Evolutionary conservation across 495 filamentous ascomycete species (phyloP).

Genomic region (Neurospora sp.): DNA sequence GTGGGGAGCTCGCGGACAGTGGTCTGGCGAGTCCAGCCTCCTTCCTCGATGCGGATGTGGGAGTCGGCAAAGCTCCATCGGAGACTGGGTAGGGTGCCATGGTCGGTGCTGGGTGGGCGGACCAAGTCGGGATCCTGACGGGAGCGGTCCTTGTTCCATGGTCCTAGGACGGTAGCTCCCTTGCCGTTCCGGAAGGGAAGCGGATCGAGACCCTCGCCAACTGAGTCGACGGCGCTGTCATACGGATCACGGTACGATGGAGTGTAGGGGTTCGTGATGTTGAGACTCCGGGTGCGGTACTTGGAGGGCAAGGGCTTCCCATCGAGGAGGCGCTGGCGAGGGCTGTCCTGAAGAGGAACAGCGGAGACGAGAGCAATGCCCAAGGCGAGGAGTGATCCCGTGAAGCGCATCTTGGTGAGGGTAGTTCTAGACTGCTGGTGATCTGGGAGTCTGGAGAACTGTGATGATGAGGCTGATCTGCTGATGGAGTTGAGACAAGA

Average conservation of each 20-base stretch:
- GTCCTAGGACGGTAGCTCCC: constrained; percentile 53
- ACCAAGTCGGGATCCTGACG: constrained; percentile 55
- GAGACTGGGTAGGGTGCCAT: constrained; percentile 52
- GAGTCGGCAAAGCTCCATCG: constrained; percentile 60
- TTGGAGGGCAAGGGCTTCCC: constrained; percentile 34
- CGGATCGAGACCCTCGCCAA: constrained; percentile 48
- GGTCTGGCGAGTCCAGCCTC: constrained; percentile 59
- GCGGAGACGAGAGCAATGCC: constrained; percentile 25
- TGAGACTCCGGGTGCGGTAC: constrained; percentile 21
- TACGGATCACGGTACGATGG: constrained; percentile 34
- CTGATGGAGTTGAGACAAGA: background rate
- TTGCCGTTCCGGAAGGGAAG: constrained; percentile 56
- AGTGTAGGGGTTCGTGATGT: constrained; percentile 31
- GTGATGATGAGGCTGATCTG: background rate
- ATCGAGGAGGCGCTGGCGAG: constrained; percentile 38
- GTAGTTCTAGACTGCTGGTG: background rate
- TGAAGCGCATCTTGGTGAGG: constrained; percentile 26
- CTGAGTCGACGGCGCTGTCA: constrained; percentile 42
- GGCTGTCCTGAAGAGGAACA: constrained; percentile 40
- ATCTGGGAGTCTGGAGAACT: background rate
- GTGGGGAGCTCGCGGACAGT: constrained; percentile 50
- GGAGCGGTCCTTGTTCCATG: constrained; percentile 52
- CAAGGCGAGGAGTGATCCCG: constrained; percentile 14
- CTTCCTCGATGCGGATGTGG: constrained; percentile 57
- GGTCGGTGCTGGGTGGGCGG: constrained; percentile 54